Evolutionary conservation across 495 filamentous ascomycete species (phyloP).

Genomic region (Talaromyces wortmannii): DNA sequence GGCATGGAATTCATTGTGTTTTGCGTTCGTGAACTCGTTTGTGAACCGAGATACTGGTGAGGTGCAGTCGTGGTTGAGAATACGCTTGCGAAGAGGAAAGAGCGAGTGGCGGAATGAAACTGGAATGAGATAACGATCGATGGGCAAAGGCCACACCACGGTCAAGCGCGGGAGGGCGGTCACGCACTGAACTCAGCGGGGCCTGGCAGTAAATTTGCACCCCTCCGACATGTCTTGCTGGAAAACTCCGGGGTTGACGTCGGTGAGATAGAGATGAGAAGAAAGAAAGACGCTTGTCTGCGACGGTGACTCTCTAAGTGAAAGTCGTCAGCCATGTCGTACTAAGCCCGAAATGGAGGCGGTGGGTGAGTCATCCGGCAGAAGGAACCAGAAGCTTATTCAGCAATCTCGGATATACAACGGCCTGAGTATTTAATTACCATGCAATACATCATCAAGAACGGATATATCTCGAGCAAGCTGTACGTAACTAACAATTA

Average conservation of each 20-base stretch:
- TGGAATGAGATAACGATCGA: background rate
- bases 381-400: background rate
- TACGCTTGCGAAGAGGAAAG: conserved; percentile 13
- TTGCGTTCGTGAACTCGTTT: conserved; percentile 6
- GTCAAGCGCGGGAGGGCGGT: conserved; percentile 4
- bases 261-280: background rate
- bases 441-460: too few relatives aligned
- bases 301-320: background rate
- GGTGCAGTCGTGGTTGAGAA: conserved; percentile 13
- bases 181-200: conserved; percentile 6
- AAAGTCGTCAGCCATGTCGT: background rate
- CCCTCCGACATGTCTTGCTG: conserved; percentile 5
- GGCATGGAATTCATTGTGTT: conserved; percentile 33
- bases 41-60: too few relatives aligned
- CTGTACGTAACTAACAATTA: background rate
- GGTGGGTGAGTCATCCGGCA: background rate
- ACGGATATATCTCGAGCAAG: too few relatives aligned
- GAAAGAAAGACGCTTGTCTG: background rate
- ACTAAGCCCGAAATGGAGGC: background rate
- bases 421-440: too few relatives aligned
- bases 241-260: background rate
- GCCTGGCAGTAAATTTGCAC: conserved; percentile 1
- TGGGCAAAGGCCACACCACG: conserved; percentile 2
- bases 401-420: background rate
- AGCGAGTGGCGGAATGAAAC: background rate